Base-by-base conservation (phyloP, 768 basidiomycete genomes). In the Rhodotorula toruloides region DNA sequence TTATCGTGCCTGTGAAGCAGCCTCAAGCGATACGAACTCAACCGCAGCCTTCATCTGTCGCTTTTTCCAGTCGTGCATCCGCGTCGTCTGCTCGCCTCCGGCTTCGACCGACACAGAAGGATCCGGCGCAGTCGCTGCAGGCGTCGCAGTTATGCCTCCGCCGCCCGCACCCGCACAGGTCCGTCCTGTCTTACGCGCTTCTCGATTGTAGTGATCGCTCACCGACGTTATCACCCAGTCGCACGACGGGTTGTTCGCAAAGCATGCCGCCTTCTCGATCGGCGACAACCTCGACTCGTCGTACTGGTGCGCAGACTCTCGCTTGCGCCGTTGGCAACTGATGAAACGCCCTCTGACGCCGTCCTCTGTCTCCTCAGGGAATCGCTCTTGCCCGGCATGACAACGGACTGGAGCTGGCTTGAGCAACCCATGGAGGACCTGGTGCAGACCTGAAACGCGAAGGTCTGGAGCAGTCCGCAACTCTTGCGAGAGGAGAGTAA, bases 331-430 rank as follows among this genome's bases (percentile, higher is more conserved):
- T 36, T 37, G 22, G 16, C 32, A 22, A 54, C 32, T 54, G n/a
- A n/a, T n/a, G n/a, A n/a, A 12, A 7, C 19, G 25, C 55, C 29
- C 22, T 29, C 55, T 57, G 7, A 9, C 31, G 8, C 31, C n/a
- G n/a, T 32, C 4, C 31, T 17, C 14, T 36, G 31, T 2, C 31
- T 17, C n/a, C 13, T 14, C 52, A 62, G 61, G 64, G 64, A 65
- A 32, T 65, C 64, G 36, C 43, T 65, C 34, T 54, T 65, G 37
- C 64, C 64, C 2, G 64, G 64, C 12, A 57, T 59, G 25, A 54
- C 64, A 16, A 59, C 50, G 6, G 44, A 57, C 32, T 65, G 64
- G 64, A 58, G 50, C 34, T 65, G 63, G 63, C 52, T 65, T 32
- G 63, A 65, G 10, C 43, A 17, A 8, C 47, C 54, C 0, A 37